Conservation (phyloP, 108 stramenopile genomes). For the Bacterosira constricta region DNA sequence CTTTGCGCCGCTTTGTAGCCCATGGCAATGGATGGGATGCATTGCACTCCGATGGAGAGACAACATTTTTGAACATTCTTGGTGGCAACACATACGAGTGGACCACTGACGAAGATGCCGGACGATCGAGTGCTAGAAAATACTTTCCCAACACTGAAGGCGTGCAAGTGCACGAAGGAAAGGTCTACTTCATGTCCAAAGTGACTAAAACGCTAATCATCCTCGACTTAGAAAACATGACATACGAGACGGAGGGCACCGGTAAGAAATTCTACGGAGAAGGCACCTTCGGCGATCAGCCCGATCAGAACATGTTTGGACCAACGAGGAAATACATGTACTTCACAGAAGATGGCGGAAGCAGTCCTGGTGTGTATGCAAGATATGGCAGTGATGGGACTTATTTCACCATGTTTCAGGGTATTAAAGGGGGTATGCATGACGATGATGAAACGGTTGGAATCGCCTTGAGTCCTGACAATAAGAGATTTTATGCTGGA, state of each 20-base stretch:
- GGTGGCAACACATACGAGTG: slow-evolving; percentile 32
- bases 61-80: background rate
- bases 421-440: background rate
- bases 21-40: slow-evolving; percentile 20
- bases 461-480: slow-evolving; percentile 60
- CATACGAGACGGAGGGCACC: background rate
- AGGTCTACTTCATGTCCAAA: slow-evolving; percentile 49
- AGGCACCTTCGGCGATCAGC: slow-evolving; percentile 26
- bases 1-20: slow-evolving; percentile 49
- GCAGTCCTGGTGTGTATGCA: slow-evolving; percentile 33
- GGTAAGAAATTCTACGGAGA: background rate
- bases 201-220: slow-evolving; percentile 4
- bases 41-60: background rate
- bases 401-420: slow-evolving; percentile 36
- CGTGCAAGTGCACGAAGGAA: slow-evolving; percentile 28
- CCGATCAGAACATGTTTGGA: slow-evolving; percentile 48
- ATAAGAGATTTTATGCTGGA: slow-evolving; percentile 14
- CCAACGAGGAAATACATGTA: slow-evolving; percentile 33
- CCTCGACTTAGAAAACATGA: slow-evolving; percentile 24
- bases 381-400: slow-evolving; percentile 19
- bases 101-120: slow-evolving; percentile 25
- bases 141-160: slow-evolving; percentile 49
- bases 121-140: background rate
- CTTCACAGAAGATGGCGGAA: slow-evolving; percentile 60
- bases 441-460: slow-evolving; percentile 59